Evolutionary conservation across 768 basidiomycete species (phyloP).

Genomic region (Lactarius vividus): DNA sequence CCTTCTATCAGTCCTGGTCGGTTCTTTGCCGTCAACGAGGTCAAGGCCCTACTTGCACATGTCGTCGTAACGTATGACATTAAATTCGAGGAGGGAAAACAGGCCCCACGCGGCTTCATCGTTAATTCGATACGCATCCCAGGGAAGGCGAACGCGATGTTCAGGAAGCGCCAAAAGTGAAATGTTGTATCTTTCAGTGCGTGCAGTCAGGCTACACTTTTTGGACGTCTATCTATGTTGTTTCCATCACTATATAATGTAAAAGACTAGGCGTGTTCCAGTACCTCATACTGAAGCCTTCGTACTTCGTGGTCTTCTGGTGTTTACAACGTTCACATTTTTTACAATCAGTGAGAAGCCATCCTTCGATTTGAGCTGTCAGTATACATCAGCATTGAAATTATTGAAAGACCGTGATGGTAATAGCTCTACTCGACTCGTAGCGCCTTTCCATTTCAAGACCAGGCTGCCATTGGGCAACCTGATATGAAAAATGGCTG

Average conservation of each 20-base stretch:
- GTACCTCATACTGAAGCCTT: no score
- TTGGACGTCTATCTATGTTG: not conserved
- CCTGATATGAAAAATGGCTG: no score
- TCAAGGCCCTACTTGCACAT: conserved; percentile 31
- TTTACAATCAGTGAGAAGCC: not conserved
- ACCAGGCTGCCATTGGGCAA: no score
- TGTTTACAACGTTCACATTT: not conserved
- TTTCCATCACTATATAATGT: not conserved
- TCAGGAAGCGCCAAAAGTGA: conserved; percentile 27
- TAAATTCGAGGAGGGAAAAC: conserved; percentile 27
- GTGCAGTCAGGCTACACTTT: not conserved
- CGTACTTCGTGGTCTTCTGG: not conserved
- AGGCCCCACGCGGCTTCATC: conserved; percentile 4
- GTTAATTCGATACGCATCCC: conserved; percentile 17
- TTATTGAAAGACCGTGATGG: no score
- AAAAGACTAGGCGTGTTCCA: not conserved
- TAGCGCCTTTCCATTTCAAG: no score
- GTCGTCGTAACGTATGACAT: conserved; percentile 31
- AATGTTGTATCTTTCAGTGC: not conserved
- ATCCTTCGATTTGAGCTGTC: not conserved
- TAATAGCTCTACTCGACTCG: no score
- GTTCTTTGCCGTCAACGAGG: conserved; percentile 30
- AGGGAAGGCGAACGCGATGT: conserved; percentile 23
- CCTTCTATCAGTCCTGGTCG: not conserved
- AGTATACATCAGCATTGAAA: no score